Evolutionary conservation across 352 stramenopile genomes (phyloP), one percentile per base, ranked within the genome.

Genomic region (Globisporangium lucens): DNA sequence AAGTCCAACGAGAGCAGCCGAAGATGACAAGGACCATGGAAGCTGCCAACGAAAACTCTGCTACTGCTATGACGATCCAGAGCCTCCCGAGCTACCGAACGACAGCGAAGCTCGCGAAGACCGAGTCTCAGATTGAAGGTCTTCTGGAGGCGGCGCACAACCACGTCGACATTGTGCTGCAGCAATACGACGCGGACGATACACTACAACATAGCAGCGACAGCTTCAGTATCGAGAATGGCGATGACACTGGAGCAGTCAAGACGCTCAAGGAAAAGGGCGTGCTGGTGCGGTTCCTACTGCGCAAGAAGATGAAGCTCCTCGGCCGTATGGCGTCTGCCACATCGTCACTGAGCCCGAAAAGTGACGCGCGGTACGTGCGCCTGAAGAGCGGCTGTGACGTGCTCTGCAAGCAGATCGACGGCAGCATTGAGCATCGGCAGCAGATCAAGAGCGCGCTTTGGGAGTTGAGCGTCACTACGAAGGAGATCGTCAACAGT

Each of bases 381-480:
- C 76, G 79, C 0, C 56, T 84, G n/a, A 71, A 83, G 46, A 60
- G 66, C 0, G 73, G 73, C 3, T 79, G 73, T 56, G 63, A 43
- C 0, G 46, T 61, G 27, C 64, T 83, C 17, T 49, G 66, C 41
- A 56, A 79, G 27, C 79, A 87, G 29, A 30, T 87, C 22, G 41
- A 71, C 15, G 68, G 74, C 24, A 64, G 75, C 13, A 59, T 68
- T 4, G 33, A 72, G 27, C 73, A 73, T 13, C 76, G 75, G 12
- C 49, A 70, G 33, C 52, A 63, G 22, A 64, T 87, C 6, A 61
- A 72, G 53, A 57, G 43, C 1, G 72, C 61, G 55, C 61, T 87
- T 30, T 43, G 43, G 12, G 53, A 71, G 30, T 68, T 83, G 56
- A 63, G 47, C 4, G 55, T 61, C 8, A 56, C 61, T 10, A 69